Percentiles rank a stretch among this genome's conserved stretches.
Evolutionary conservation across 306 rosid species (phyloP).

Genomic region (Cucumis hystrix): DNA sequence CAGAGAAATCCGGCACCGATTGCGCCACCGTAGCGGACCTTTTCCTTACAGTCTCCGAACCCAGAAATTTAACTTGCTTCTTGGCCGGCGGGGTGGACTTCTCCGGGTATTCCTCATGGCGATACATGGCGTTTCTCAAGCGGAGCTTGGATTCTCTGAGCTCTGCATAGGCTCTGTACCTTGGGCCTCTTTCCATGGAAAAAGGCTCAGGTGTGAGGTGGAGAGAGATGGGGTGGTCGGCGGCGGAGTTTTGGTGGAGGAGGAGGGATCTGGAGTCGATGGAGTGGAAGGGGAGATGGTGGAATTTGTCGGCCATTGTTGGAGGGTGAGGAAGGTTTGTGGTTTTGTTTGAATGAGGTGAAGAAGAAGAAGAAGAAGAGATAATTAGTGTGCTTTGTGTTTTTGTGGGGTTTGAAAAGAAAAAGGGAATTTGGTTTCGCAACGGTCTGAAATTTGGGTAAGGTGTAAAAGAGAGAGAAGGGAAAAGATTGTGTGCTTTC

Average conservation of each 20-base stretch:
- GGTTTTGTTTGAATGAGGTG: background rate
- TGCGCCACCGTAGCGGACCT: slow-evolving; percentile 46
- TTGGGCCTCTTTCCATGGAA: slow-evolving; percentile 63
- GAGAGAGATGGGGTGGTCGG: slow-evolving; percentile 27
- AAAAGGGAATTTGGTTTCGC: background rate
- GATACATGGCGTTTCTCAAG: slow-evolving; percentile 18
- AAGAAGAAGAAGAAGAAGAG: background rate
- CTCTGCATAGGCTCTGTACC: slow-evolving; percentile 55
- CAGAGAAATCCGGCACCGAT: slow-evolving; percentile 85
- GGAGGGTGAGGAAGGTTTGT: background rate
- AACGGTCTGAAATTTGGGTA: slow-evolving; percentile 5
- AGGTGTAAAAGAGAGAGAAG: background rate
- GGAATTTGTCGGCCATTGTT: slow-evolving; percentile 34
- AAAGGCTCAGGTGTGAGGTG: slow-evolving; percentile 27
- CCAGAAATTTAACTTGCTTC: slow-evolving; percentile 56
- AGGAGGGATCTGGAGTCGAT: slow-evolving; percentile 65
- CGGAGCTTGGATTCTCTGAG: slow-evolving; percentile 51
- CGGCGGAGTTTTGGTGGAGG: slow-evolving; percentile 33
- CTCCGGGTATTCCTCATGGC: slow-evolving; percentile 9
- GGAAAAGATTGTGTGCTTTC: background rate
- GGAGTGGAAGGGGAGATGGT: slow-evolving; percentile 28
- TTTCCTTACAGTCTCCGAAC: slow-evolving; percentile 17
- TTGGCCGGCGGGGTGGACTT: slow-evolving; percentile 32
- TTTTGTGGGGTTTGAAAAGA: background rate
- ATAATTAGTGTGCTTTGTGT: no score